phyloP scores from a whole-genome alignment of 2,329 filamentous ascomycete genomes.

The Ascosphaera apis region DNA sequence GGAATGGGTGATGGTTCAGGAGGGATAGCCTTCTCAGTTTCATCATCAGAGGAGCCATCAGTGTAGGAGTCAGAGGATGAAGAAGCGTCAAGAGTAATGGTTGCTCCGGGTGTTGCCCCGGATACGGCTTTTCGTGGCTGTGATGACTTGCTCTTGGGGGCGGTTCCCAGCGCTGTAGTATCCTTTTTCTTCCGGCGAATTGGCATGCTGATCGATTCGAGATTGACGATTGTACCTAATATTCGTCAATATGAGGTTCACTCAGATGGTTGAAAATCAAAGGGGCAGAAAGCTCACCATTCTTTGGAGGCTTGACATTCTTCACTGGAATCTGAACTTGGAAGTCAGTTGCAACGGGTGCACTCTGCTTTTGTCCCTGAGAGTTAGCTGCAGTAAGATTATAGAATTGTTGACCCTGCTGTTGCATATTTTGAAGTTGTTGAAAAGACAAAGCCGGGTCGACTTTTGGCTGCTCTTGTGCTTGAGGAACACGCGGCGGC shows the following conservation, averaged over 20 bases:
- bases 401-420: neutral
- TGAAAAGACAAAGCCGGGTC: neutral
- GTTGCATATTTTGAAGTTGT: neutral
- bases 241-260: too few relatives aligned
- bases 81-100: slow-evolving; percentile 8
- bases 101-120: slow-evolving; percentile 9
- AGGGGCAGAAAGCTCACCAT: neutral
- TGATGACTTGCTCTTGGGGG: slow-evolving; percentile 3
- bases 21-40: slow-evolving; percentile 23
- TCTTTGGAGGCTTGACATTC: neutral
- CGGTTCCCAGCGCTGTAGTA: slow-evolving; percentile 4
- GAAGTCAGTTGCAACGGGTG: neutral
- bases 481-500: neutral
- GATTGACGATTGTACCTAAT: neutral
- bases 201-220: neutral
- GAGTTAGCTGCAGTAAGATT: neutral
- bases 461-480: neutral
- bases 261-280: neutral
- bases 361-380: neutral
- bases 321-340: neutral
- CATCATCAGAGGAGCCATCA: slow-evolving; percentile 27
- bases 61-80: slow-evolving; percentile 23
- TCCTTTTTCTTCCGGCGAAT: slow-evolving; percentile 3
- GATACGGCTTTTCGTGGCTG: slow-evolving; percentile 3
- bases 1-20: slow-evolving; percentile 33